Percentiles rank a stretch among this genome's conserved stretches.
These are phyloP conservation scores for Lecanicillium sp. DNA, from an alignment of 2,329 filamentous ascomycete species.

Conservation along the genomic window DNA sequence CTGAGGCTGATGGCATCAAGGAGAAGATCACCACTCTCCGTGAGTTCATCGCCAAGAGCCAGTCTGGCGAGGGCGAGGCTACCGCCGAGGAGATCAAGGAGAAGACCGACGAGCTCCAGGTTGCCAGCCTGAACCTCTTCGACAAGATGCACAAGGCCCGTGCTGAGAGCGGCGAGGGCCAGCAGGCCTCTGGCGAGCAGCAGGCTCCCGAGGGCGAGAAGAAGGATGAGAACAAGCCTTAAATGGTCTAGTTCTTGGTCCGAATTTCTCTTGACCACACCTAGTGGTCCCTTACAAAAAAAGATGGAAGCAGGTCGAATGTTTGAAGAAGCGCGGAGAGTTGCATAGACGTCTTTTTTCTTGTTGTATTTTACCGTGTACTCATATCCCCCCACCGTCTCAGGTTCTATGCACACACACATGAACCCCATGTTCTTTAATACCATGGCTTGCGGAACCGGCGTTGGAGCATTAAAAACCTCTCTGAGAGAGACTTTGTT, in stretches of 20 bases:
- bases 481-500: conserved; percentile 30
- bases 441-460: conserved; percentile 38
- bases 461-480: conserved; percentile 48
- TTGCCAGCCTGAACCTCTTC: conserved; percentile 90
- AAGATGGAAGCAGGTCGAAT: conserved; percentile 11
- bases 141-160: conserved; percentile 99
- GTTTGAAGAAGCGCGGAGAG: conserved; percentile 25
- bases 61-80: conserved; percentile 79
- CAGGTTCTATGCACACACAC: conserved; percentile 25
- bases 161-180: conserved; percentile 50
- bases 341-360: conserved; percentile 26
- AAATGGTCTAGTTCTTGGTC: conserved; percentile 26
- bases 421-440: conserved; percentile 38
- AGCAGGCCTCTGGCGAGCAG: conserved; percentile 41
- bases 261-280: conserved; percentile 17
- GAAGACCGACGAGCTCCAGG: conserved; percentile 97
- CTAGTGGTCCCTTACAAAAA: conserved; percentile 5
- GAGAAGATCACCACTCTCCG: conserved; percentile 86
- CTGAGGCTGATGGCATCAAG: conserved; percentile 83
- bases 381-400: conserved; percentile 35
- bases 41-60: conserved; percentile 89
- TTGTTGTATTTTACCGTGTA: conserved; percentile 41
- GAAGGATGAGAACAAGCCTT: conserved; percentile 67
- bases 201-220: conserved; percentile 61
- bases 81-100: conserved; percentile 93